Base-by-base conservation (phyloP, 192 early-diverging fungal genomes). In the Linnemannia schmuckeri region DNA sequence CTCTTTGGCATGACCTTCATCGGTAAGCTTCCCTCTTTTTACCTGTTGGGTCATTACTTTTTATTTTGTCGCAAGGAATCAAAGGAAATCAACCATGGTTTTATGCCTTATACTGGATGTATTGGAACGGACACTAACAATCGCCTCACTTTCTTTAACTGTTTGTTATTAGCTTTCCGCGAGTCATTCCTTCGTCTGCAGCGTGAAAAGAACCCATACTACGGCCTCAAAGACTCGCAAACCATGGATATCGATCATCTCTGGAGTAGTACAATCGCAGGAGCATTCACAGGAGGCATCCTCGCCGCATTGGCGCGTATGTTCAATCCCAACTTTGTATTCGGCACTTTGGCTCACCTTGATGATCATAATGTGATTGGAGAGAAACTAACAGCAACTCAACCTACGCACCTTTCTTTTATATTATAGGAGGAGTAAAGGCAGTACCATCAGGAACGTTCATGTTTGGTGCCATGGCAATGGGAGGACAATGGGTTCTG, bases 181-280 rank as follows among this genome's bases (percentile, higher is more conserved):
- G 93, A 95, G 72, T 78, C 92, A 5, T 91, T 94, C 24, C 88
- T 95, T n/a, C 75, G 82, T 18, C 93, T 93, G 70, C 93, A 94
- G 52, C 79, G 85, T 35, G 77, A 68, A 38, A 91, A 92, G 70
- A 93, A 92, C 74, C 83, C 89, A 20, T 77, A 87, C 3, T 90
- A 88, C 57, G 89, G 92, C 42, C 81, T 94, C 20, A 93, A 89
- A n/a, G 87, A 90, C 35, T 93, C 92, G 30, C 90, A 93, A 74
- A 93, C 94, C 0, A 85, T 90, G 63, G 91, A 92, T 20, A 85
- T 88, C 76, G 94, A 94, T 89, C 89, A 92, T 41, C 82, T 94
- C 38, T 91, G 93, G 61, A 94, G 93, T 78, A 93, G 93, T 76
- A 83, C 91, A 0, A 70, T 93, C 74, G 91, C 93, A 22, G 94